Evolutionary conservation across 2,329 filamentous ascomycete species (phyloP), one percentile per base, ranked within the genome.

Genomic region (Conoideocrella luteorostrata): DNA sequence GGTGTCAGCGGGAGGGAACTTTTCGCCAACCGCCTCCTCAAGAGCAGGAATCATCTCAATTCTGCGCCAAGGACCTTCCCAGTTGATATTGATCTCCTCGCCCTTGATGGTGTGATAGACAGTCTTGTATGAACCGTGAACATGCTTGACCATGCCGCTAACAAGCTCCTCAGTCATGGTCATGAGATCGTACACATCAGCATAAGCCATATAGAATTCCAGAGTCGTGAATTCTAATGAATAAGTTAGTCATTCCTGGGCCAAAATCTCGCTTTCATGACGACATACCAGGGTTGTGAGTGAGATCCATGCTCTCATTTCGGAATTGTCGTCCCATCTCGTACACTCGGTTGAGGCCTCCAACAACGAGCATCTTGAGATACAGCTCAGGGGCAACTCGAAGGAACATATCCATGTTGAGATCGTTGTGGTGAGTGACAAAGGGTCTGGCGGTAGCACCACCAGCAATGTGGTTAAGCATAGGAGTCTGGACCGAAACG

Each of bases 141-240:
- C 70, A 52, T 88, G 76, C 78, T 95, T 90, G 61, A 96, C 91
- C 5, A 97, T 77, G 32, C 84, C 80, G 24, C 88, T 90, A 37
- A 98, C 85, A 23, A 98, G 83, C 61, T 96, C 90, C 67, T 98
- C 93, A 2, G 93, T 97, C 59, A 88, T 77, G 47, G 86, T 72
- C 57, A 67, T 66, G 47, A 96, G 73, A 61, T 97, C 93, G 65
- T 94, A 86, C 54, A 95, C 80, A 66, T 95, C 89, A 44, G 85
- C 86, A 54, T 89, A 97, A 4, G 93, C 91, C 78, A 86, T 83
- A 69, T 98, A 98, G 70, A 97, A 97, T 67, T 98, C 93, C 65
- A 88, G 88, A 21, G 88, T 95, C 34, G 93, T 98, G 72, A 98
- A 98, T 64, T 98, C 93, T 30, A 87, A 4, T 7, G 17, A 18